Evolutionary conservation across 78 protist genomes (phyloP), one percentile per base, ranked within the genome.

Genomic region (Dictyostelium capitatum): DNA sequence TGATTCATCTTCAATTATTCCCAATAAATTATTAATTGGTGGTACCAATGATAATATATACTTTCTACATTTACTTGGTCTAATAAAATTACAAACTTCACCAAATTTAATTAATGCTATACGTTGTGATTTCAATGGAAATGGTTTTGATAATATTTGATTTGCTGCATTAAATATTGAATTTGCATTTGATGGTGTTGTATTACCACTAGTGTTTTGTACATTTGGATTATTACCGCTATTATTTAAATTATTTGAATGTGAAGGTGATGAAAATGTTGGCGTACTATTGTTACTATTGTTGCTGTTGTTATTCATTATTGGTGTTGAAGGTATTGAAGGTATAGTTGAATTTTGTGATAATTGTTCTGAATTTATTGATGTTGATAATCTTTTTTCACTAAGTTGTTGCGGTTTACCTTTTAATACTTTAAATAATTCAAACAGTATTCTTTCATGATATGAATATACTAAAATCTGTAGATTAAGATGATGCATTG

Each of bases 21-120:
- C 12, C 0, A 91, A 47, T 8, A 91, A 65, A 41, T 47, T 73
- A 53, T 91, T 83, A 67, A 91, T 91, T 6, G 92, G 90, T 65
- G 85, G 89, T 23, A 82, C 56, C 43, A 91, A 41, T 10, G 95
- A 91, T n/a, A 85, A 50, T 47, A 91, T 91, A 43, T 91, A 91
- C 51, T 91, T 91, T 37, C 95, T 25, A 20, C 81, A 82, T 74
- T 91, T 91, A 1, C 78, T 7, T 8, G 95, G 95, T 28, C 91
- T 23, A 28, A 91, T 91, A 25, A 74, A 91, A 43, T 51, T 75
- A 59, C 95, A 91, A 12, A 91, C 89, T 46, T 91, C 95, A 25
- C 95, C 95, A 91, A 91, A 91, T 79, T 91, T 91, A 43, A 78
- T 74, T 17, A 91, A 30, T 32, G 95, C 95, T 12, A 83, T 83